Evolutionary conservation across 2,329 filamentous ascomycete species (phyloP), one percentile per base, ranked within the genome.

Genomic region (Ceratocystis eucalypticola): DNA sequence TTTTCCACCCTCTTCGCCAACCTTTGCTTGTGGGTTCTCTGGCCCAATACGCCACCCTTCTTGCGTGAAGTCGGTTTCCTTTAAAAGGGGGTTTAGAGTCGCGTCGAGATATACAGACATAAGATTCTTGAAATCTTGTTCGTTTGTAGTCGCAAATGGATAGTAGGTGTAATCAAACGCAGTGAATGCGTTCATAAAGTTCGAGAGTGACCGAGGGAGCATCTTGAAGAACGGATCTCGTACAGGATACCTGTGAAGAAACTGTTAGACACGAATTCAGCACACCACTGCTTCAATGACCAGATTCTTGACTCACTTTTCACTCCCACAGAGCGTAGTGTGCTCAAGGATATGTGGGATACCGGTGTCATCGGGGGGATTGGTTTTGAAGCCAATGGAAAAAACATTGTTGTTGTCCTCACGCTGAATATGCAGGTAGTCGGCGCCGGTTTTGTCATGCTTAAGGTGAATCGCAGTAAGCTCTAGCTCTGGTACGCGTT

Each of bases 141-240:
- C 81, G 72, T 99, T 99, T 28, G 94, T 99, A 1, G 94, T 99
- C 66, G 94, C 92, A 75, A 99, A 99, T 1, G 94, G 94, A 74
- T 99, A 99, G 71, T 91, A 96, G 10, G 94, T 99, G 75, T 99
- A 92, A 73, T 97, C 93, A 25, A 91, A 88, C 30, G 92, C 91
- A 53, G 94, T 99, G 74, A 97, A 96, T 69, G 94, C 94, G 75
- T 99, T 99, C 94, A 99, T 99, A 74, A 96, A 99, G 77, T 97
- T 99, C 70, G 94, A 96, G n/a, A 99, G 82, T 4, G 94, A 96
- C 71, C 94, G 86, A 25, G 94, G 94, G 30, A 99, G 83, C 94
- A 99, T 99, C 82, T 97, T 99, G 81, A 99, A 99, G 80, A 99
- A 99, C 0, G 94, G 94, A 73, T 99, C 94, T 69, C 94, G 90